These are phyloP conservation scores for Pittosporum tobira DNA, from an alignment of 129 eudicot genomes.

Conservation along the genomic window DNA sequence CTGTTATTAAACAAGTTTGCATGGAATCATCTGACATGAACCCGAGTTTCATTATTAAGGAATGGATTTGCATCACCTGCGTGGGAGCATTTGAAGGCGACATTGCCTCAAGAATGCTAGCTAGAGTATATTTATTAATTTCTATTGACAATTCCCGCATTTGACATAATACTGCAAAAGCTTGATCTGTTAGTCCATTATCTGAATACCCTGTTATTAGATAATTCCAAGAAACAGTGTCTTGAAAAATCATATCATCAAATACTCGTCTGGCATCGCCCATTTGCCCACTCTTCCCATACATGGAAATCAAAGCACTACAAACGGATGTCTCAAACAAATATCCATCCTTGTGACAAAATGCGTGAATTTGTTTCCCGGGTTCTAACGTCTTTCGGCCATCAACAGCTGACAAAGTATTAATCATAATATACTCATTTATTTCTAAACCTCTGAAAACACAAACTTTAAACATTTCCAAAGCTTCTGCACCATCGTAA, in stretches of 20 bases:
- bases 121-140: conserved; percentile 28
- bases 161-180: conserved; percentile 13
- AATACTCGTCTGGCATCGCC: conserved; percentile 28
- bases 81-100: conserved; percentile 13
- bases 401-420: conserved; percentile 25
- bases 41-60: conserved; percentile 30
- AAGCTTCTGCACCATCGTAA: conserved; percentile 34
- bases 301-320: conserved; percentile 39
- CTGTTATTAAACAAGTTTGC: conserved; percentile 26
- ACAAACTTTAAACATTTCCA: conserved; percentile 21
- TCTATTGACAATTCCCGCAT: conserved; percentile 19
- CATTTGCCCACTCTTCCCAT: conserved; percentile 22
- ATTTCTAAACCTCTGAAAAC: conserved; percentile 19
- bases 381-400: conserved; percentile 14
- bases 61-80: conserved; percentile 29
- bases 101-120: conserved; percentile 35
- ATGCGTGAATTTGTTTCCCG: conserved; percentile 31
- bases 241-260: conserved; percentile 29
- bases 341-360: conserved; percentile 30
- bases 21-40: conserved; percentile 22
- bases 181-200: conserved; percentile 21
- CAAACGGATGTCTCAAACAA: conserved; percentile 24
- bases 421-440: conserved; percentile 35
- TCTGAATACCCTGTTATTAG: conserved; percentile 37
- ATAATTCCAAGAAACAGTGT: conserved; percentile 45